These are phyloP conservation scores for Grosmannia penicillata DNA, from an alignment of 2,329 filamentous ascomycete species.

Conservation along the genomic window DNA sequence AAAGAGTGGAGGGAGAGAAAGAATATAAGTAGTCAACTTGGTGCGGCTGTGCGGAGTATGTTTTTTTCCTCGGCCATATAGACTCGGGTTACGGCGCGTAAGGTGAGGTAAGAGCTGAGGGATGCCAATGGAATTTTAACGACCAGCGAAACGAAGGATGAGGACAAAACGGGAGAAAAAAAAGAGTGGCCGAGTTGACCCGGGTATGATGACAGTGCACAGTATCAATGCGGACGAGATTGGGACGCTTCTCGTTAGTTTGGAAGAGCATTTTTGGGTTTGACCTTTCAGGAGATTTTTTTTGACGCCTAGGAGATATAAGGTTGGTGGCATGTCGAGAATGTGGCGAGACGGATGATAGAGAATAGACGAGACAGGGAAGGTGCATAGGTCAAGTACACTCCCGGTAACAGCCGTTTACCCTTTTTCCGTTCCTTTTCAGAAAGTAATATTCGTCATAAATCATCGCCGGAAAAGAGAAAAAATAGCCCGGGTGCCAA, in stretches of 20 bases:
- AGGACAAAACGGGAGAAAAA: neutral
- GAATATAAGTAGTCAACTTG: neutral
- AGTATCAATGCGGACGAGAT: conserved; percentile 6
- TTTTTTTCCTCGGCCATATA: neutral
- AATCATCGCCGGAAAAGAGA: conserved; percentile 10
- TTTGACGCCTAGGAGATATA: conserved; percentile 6
- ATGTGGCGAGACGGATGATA: conserved; percentile 9
- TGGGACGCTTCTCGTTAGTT: conserved; percentile 11
- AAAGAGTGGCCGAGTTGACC: neutral
- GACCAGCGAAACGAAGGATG: neutral
- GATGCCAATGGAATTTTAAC: neutral
- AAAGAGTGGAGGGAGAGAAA: neutral
- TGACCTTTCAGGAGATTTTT: conserved; percentile 16
- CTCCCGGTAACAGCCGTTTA: conserved; percentile 11
- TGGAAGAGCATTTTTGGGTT: conserved; percentile 7
- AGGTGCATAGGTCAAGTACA: conserved; percentile 24
- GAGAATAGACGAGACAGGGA: conserved; percentile 10
- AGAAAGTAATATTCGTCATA: conserved; percentile 8
- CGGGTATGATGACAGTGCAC: neutral
- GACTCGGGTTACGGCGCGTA: too few relatives aligned
- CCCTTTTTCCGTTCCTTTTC: conserved; percentile 6
- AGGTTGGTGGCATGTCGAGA: conserved; percentile 16
- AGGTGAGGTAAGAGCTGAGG: too few relatives aligned
- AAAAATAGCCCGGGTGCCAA: conserved; percentile 6
- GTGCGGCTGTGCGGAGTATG: neutral